phyloP scores from a whole-genome alignment of 139 green algal genomes.

The Nannochloris sp. region DNA sequence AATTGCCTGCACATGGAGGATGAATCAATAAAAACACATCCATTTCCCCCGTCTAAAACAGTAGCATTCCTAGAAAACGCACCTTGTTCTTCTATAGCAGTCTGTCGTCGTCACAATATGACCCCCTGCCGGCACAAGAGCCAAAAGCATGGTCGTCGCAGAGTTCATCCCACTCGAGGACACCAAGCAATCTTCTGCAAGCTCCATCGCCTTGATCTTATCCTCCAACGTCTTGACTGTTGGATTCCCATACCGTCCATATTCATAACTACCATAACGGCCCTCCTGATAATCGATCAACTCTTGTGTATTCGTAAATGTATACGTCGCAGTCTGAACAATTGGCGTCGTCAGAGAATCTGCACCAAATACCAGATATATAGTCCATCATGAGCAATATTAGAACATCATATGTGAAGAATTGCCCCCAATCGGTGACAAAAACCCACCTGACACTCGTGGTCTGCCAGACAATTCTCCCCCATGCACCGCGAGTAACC shows the following conservation, averaged over 20 bases:
- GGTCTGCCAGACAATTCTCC: constrained; percentile 79
- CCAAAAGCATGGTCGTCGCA: constrained; percentile 97
- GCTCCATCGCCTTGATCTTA: constrained; percentile 94
- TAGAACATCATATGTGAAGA: too few relatives aligned
- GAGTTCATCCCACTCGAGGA: constrained; percentile 90
- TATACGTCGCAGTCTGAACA: constrained; percentile 93
- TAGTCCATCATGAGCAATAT: too few relatives aligned
- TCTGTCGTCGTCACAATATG: constrained; percentile 99
- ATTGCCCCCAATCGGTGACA: background rate
- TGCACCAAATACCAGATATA: background rate
- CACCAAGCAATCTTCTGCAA: constrained; percentile 90
- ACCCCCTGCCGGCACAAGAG: constrained; percentile 87
- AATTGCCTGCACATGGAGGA: constrained; percentile 65
- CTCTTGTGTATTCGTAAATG: constrained; percentile 78
- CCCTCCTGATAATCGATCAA: constrained; percentile 97
- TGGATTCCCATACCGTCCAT: constrained; percentile 93
- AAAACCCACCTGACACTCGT: constrained; percentile 36
- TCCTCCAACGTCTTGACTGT: constrained; percentile 79
- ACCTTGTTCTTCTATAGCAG: constrained; percentile 90
- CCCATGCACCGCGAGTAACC: constrained; percentile 46
- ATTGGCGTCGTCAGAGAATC: constrained; percentile 97
- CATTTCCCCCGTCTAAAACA: too few relatives aligned
- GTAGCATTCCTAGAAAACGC: too few relatives aligned
- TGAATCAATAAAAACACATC: too few relatives aligned
- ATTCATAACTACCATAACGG: constrained; percentile 79